Conservation (phyloP, 2,329 filamentous ascomycete genomes). For the Fusarium ambrosium region DNA sequence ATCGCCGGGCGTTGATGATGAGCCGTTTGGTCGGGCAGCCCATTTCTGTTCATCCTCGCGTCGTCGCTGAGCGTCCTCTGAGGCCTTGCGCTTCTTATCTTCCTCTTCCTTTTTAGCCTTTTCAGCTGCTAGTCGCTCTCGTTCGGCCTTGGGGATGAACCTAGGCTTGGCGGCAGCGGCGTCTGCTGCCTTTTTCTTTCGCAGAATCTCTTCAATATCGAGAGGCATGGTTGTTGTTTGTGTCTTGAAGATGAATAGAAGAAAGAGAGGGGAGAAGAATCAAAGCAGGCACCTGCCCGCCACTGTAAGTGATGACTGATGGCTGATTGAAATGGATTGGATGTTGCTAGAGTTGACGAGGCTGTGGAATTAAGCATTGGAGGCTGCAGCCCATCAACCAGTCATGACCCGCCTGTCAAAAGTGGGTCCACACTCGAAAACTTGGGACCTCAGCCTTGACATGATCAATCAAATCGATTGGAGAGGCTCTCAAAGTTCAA, state of each 20-base stretch:
- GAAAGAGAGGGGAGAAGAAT: background rate
- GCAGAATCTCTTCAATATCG: slow-evolving; percentile 87
- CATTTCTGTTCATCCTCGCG: slow-evolving; percentile 71
- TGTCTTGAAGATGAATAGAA: background rate
- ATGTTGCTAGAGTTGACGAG: slow-evolving; percentile 33
- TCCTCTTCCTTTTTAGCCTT: slow-evolving; percentile 79
- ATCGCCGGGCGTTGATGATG: slow-evolving; percentile 44
- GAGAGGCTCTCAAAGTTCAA: slow-evolving; percentile 21
- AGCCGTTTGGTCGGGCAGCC: slow-evolving; percentile 48
- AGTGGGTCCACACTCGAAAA: slow-evolving; percentile 34
- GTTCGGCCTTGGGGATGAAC: slow-evolving; percentile 86
- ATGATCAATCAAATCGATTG: slow-evolving; percentile 18
- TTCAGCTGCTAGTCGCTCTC: slow-evolving; percentile 84
- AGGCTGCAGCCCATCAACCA: background rate
- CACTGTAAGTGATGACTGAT: slow-evolving; percentile 14
- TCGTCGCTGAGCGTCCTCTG: slow-evolving; percentile 77
- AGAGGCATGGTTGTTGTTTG: slow-evolving; percentile 58
- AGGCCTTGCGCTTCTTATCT: slow-evolving; percentile 63
- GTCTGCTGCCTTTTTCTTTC: slow-evolving; percentile 88
- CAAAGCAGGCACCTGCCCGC: slow-evolving; percentile 1
- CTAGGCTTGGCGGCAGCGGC: slow-evolving; percentile 88
- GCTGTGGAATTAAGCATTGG: slow-evolving; percentile 34
- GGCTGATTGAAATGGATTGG: slow-evolving; percentile 8
- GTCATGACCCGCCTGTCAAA: slow-evolving; percentile 14
- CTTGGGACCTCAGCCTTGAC: slow-evolving; percentile 37